Conservation (phyloP, 164 flowering plant genomes). For the Euptelea pleiosperma region DNA sequence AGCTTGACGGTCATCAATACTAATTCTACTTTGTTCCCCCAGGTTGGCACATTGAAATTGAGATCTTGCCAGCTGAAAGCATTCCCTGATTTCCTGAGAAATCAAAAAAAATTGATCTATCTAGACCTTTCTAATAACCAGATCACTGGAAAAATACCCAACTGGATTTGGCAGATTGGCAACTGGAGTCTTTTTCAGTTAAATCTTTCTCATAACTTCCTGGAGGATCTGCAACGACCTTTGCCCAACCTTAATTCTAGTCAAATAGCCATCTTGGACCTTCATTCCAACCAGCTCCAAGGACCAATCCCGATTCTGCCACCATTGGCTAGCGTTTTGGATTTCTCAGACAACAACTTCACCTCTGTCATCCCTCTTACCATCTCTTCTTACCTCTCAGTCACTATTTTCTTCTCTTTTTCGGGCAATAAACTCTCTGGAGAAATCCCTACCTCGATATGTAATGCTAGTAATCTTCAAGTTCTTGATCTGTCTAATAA, state of each 20-base stretch:
- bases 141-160: slow-evolving; percentile 37
- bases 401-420: slow-evolving; percentile 31
- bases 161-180: slow-evolving; percentile 36
- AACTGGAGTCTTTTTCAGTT: slow-evolving; percentile 9
- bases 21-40: slow-evolving; percentile 19
- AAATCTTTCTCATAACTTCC: slow-evolving; percentile 41
- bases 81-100: slow-evolving; percentile 33
- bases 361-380: slow-evolving; percentile 23
- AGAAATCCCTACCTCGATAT: slow-evolving; percentile 36
- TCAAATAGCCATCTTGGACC: slow-evolving; percentile 25
- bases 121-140: slow-evolving; percentile 50
- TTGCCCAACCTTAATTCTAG: not conserved
- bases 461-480: slow-evolving; percentile 33
- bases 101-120: slow-evolving; percentile 19
- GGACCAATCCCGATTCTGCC: slow-evolving; percentile 36
- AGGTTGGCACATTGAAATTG: slow-evolving; percentile 29
- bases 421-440: slow-evolving; percentile 22
- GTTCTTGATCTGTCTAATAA: slow-evolving; percentile 59
- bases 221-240: slow-evolving; percentile 19
- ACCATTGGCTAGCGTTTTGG: slow-evolving; percentile 20
- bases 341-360: slow-evolving; percentile 50
- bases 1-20: slow-evolving; percentile 2
- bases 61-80: slow-evolving; percentile 33
- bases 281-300: slow-evolving; percentile 38
- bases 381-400: slow-evolving; percentile 14